A percentile compares a stretch with the other conserved stretches of the same genome.
Conservation (phyloP, 805 yeast genomes). For the Nakazawaea ishiwadae region DNA sequence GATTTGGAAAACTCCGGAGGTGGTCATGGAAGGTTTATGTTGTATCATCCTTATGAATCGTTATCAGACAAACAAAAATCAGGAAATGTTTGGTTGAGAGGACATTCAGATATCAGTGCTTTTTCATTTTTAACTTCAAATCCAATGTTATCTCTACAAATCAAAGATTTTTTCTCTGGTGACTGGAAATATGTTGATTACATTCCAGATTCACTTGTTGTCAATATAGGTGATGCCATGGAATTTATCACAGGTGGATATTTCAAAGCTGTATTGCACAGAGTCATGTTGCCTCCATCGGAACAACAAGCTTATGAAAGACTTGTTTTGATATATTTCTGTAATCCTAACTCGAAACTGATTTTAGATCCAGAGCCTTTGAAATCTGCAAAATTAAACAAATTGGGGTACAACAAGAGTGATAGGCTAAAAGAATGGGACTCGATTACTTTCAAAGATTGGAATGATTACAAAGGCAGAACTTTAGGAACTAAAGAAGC, state of each 20-base stretch:
- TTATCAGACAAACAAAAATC: constrained; percentile 14
- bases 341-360: constrained; percentile 24
- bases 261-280: constrained; percentile 29
- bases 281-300: constrained; percentile 30
- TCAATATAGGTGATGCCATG: constrained; percentile 37
- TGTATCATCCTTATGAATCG: constrained; percentile 18
- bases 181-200: constrained; percentile 37
- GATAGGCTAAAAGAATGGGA: constrained; percentile 27
- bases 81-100: constrained; percentile 23
- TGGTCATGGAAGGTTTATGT: constrained; percentile 26
- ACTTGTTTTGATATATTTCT: constrained; percentile 27
- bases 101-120: constrained; percentile 33
- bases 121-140: constrained; percentile 37
- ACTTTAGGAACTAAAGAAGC: constrained; percentile 33
- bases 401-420: constrained; percentile 21
- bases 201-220: constrained; percentile 33
- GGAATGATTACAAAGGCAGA: constrained; percentile 37
- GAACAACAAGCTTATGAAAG: constrained; percentile 26
- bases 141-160: constrained; percentile 35
- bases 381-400: constrained; percentile 22
- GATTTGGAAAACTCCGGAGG: constrained; percentile 23
- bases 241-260: constrained; percentile 34
- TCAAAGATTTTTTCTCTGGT: constrained; percentile 31
- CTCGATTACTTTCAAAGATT: constrained; percentile 25
- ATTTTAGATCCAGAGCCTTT: constrained; percentile 27